phyloP scores from a whole-genome alignment of 2,329 filamentous ascomycete genomes.

The Arthrobotrys pseudoclavata region DNA sequence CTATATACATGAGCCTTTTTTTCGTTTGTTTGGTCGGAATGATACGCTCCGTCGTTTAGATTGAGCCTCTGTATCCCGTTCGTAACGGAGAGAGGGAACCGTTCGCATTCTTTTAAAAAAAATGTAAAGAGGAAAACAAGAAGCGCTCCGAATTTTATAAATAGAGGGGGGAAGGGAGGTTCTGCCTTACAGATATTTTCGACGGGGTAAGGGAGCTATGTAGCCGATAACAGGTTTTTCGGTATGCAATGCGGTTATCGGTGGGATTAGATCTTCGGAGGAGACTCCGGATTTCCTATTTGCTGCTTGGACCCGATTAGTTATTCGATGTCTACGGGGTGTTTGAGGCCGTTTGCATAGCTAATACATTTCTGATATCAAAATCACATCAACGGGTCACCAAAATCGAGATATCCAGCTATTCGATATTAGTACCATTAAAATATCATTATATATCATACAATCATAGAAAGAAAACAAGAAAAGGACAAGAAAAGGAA shows the following conservation, averaged over 20 bases:
- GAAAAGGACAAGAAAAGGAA: background rate
- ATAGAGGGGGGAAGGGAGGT: too few relatives aligned
- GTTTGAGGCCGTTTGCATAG: background rate
- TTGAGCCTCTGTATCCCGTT: background rate
- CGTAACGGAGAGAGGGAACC: background rate
- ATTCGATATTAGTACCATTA: slow-evolving; percentile 34
- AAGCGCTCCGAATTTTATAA: background rate
- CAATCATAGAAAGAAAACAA: slow-evolving; percentile 25
- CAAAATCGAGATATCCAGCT: background rate
- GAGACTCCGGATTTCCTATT: background rate
- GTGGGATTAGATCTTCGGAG: background rate
- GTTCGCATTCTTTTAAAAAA: background rate
- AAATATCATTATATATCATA: slow-evolving; percentile 54
- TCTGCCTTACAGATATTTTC: background rate
- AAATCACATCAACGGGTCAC: background rate
- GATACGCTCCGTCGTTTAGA: slow-evolving; percentile 5
- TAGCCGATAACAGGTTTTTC: background rate
- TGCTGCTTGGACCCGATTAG: background rate
- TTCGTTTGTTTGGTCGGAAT: slow-evolving; percentile 13
- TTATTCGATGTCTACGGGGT: background rate
- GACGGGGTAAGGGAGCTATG: background rate
- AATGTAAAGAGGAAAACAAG: background rate
- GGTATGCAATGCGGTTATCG: background rate
- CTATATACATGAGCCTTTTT: slow-evolving; percentile 8
- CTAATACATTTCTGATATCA: background rate